Base-by-base conservation (phyloP, 371 early-diverging fungal genomes). In the Syncephalastrum monosporum region DNA sequence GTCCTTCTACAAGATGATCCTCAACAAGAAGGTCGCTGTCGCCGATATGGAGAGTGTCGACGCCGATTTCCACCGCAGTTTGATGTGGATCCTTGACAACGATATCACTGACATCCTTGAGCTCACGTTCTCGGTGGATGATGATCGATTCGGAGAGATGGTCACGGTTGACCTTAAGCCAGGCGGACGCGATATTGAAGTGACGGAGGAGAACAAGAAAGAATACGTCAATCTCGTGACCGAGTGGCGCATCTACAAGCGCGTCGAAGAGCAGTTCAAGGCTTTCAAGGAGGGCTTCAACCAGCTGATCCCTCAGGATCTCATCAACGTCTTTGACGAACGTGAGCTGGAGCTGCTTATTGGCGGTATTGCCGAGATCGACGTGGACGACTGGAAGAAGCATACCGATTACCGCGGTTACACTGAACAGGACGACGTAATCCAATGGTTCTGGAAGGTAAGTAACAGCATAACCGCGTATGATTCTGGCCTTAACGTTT, bases 321-420 rank as follows among this genome's bases (percentile, higher is more conserved):
- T 97, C 21, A 85, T 99, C 56, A 82, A 84, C 52, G 96, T 98
- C 25, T 99, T 98, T 82, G 95, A 98, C 72, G 98, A 97, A 69
- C 91, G 94, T 59, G 99, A 99, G 76, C 74, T 99, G 53, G 99
- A 98, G 82, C 82, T 99, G 29, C 82, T 98, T 42, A 97, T 99
- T 68, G 93, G 97, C n/a, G 99, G 99, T 59, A 79, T 98, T 64
- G 92, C 97, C 6, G 98, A 99, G 65, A 96, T 99, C 57, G 98
- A 99, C 76, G 86, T 97, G 14, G 97, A 97, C 63, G 99, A 99
- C 72, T 98, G 99, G 99, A 95, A 94, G 82, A 97, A 96, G 73
- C 95, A 99, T 67, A 96, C 98, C 12, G 96, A 95, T 61, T 99
- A 98, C 68, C 81, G 95, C 48, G 96, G 97, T 21, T 99, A 96